phyloP scores from a whole-genome alignment of 1,284 basidiomycete species.

The Coniophora puteana region DNA sequence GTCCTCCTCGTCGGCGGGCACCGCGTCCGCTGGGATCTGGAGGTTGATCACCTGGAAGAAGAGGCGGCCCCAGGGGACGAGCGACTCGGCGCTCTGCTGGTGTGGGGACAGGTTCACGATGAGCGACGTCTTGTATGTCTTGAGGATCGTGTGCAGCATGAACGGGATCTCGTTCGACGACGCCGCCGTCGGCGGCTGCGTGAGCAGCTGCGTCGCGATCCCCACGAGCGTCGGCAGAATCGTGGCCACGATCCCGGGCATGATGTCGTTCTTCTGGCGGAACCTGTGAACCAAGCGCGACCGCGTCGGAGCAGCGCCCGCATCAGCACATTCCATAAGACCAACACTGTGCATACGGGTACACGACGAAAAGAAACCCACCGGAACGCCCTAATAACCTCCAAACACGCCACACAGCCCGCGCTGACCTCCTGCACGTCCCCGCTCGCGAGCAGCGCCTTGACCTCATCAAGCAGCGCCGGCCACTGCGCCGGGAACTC shows the following conservation, averaged over 20 bases:
- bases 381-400: constrained; percentile 73
- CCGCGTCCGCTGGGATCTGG: constrained; percentile 56
- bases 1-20: constrained; percentile 71
- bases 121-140: constrained; percentile 79
- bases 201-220: constrained; percentile 64
- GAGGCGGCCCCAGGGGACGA: constrained; percentile 84
- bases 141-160: constrained; percentile 79
- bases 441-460: constrained; percentile 56
- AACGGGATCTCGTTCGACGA: constrained; percentile 65
- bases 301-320: constrained; percentile 11
- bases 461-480: constrained; percentile 56
- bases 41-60: constrained; percentile 75
- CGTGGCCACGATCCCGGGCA: constrained; percentile 55
- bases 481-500: constrained; percentile 81
- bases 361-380: constrained; percentile 17
- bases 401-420: constrained; percentile 71
- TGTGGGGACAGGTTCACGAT: constrained; percentile 66
- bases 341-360: too few species aligned
- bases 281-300: constrained; percentile 45
- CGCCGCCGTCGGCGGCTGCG: constrained; percentile 45
- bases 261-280: constrained; percentile 55
- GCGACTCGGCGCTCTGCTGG: constrained; percentile 68
- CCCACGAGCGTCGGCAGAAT: constrained; percentile 72
- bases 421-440: constrained; percentile 72
- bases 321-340: constrained; percentile 26